Conservation (phyloP, 306 rosid genomes). For the Rosa persica region DNA sequence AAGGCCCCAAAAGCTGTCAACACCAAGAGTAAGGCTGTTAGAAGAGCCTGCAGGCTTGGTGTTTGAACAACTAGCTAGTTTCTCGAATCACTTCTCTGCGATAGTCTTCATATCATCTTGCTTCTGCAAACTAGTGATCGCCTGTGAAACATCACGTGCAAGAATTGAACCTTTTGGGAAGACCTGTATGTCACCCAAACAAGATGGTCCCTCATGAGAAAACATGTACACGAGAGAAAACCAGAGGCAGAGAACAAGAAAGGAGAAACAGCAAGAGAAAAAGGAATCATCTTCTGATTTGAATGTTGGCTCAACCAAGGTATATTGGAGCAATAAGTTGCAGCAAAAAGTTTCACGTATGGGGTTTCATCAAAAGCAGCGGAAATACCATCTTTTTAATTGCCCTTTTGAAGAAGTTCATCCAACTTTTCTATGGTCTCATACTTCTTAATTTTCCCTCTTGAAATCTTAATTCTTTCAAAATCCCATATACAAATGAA, state of each 20-base stretch:
- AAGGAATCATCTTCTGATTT: slow-evolving; percentile 59
- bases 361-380: slow-evolving; percentile 66
- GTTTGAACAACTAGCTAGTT: slow-evolving; percentile 17
- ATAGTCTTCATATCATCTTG: slow-evolving; percentile 46
- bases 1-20: slow-evolving; percentile 59
- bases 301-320: slow-evolving; percentile 45
- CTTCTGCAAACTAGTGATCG: slow-evolving; percentile 35
- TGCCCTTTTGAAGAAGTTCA: slow-evolving; percentile 28
- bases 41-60: slow-evolving; percentile 25
- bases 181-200: background rate
- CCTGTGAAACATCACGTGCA: background rate
- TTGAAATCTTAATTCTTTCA: slow-evolving; percentile 35
- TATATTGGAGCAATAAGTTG: slow-evolving; percentile 43
- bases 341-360: slow-evolving; percentile 43
- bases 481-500: slow-evolving; percentile 41
- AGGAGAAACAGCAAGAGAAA: slow-evolving; percentile 4
- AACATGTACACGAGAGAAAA: background rate
- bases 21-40: slow-evolving; percentile 30
- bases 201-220: background rate
- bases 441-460: slow-evolving; percentile 29
- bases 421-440: slow-evolving; percentile 29
- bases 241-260: background rate
- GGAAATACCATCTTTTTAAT: slow-evolving; percentile 46
- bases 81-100: slow-evolving; percentile 39
- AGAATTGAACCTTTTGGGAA: slow-evolving; percentile 6